Base-by-base conservation (phyloP, 768 basidiomycete species). In the Tylopilus sp. region DNA sequence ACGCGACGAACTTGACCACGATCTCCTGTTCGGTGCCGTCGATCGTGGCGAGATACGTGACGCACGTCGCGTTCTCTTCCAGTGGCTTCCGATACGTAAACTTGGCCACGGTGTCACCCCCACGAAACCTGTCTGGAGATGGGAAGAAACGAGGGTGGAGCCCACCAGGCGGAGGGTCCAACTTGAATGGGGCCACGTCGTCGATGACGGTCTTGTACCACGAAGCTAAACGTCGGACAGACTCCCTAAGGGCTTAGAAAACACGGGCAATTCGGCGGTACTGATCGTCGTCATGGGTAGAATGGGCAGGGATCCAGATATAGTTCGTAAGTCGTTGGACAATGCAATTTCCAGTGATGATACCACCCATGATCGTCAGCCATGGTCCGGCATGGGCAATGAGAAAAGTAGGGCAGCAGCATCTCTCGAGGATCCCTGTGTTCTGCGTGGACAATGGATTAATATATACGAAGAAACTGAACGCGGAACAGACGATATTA, bases 1-100 rank as follows among this genome's bases (percentile, higher is more conserved):
- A 51, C 16, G 58, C 55, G 37, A 69, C 70, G 40, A 77, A 77
- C 54, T 76, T 77, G 47, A 77, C 66, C 1, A 74, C 67, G 11
- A 74, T 54, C 24, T 28, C 48, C 3, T 24, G 46, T 1, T 38
- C 30, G 12, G 41, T 29, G 42, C 40, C 46, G 2, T 43, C 2
- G 14, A 52, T 63, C 49, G 50, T 48, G 12, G 65, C 67, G 2
- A 45, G 60, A 56, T 62, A 71, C 2, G 61, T 65, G 6, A 65
- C 57, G 30, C 67, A 71, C 3, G 52, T 13, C 2, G n/a, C n/a
- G n/a, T n/a, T n/a, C n/a, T n/a, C 59, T 21, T 21, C 19, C 8
- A 38, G 37, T 3, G 37, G 37, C 7, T n/a, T 38, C 12, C 3
- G 19, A 21, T 21, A 69, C n/a, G 6, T 4, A 45, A 71, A 67